Evolutionary conservation across 495 filamentous ascomycete genomes (phyloP), one percentile per base, ranked within the genome.

Genomic region (Aspergillus incahuasiensis): DNA sequence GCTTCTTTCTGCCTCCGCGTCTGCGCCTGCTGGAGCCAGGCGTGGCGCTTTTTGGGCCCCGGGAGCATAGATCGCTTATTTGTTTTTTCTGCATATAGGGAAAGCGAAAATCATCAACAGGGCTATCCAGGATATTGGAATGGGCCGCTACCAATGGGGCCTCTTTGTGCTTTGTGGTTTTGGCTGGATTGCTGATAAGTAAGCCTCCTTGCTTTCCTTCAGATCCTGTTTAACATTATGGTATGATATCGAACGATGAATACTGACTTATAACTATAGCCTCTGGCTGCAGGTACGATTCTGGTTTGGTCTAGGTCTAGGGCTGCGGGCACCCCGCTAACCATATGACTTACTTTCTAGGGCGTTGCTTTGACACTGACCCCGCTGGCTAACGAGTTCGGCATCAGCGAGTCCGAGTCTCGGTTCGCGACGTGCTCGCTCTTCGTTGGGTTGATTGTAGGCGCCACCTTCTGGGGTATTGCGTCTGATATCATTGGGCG

Each of bases 91-190:
- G 51, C 13, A 11, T 49, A 46, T 53, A 69, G 65, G 69, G 19
- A 72, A 70, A 54, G 64, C 66, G 24, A 82, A 80, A 57, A 74
- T 84, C 11, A 81, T 85, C 58, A 85, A 84, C 62, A 74, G 79
- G 47, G 82, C 82, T 9, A 73, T 85, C 28, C 74, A 79, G 55
- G 88, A 92, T 67, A 92, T 94, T 59, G 90, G 90, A 6, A 94
- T 92, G 81, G 90, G 90, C 53, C 76, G 78, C 56, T 95, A 94
- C 62, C 89, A 95, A 70, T 91, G 85, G 85, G 79, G 87, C 58
- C 76, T 92, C 2, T 92, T 92, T 68, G 69, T 80, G 41, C 85
- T 95, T 15, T 86, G 88, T 52, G 88, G 88, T 0, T 94, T 90
- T 61, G 90, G 89, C 32, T 92, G 86, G 86, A 59, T 76, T n/a